A percentile compares a stretch with the other conserved stretches of the same genome.
Conservation (phyloP, 2,329 filamentous ascomycete species). For the Claviceps sp. region DNA sequence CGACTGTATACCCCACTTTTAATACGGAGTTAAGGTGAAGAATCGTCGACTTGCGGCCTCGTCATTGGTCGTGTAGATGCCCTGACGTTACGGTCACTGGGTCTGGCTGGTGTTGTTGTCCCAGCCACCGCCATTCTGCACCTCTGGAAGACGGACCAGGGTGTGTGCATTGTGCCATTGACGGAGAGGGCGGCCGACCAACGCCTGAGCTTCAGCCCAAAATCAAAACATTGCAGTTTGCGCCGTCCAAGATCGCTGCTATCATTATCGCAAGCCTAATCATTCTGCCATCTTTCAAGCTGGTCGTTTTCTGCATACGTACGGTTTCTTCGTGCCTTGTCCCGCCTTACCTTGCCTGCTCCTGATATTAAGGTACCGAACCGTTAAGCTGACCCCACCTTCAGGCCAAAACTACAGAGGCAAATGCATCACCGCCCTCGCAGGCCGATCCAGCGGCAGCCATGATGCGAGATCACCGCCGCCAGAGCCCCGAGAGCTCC, state of each 20-base stretch:
- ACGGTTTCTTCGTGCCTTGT: neutral
- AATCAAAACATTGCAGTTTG: constrained; percentile 4
- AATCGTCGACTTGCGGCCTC: too few species aligned
- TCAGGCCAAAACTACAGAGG: neutral
- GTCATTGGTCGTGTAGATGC: too few species aligned
- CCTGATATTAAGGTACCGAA: neutral
- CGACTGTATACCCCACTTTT: too few species aligned
- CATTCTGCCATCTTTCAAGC: neutral
- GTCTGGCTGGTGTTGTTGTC: neutral
- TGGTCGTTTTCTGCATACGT: neutral
- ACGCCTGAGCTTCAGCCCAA: constrained; percentile 6
- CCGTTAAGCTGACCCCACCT: neutral
- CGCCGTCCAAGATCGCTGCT: neutral
- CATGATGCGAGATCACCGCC: constrained; percentile 43
- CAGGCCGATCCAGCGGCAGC: constrained; percentile 16
- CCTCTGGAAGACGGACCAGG: neutral
- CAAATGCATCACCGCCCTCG: constrained; percentile 4
- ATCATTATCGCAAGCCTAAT: neutral
- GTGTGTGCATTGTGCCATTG: neutral
- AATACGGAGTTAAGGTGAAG: too few species aligned
- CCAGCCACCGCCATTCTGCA: neutral
- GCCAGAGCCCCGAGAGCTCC: constrained; percentile 42
- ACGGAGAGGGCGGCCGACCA: neutral
- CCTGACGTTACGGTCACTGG: too few species aligned
- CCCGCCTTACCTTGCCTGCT: neutral